Conservation (phyloP, 257 asterid genomes). For the Fraxinus cuspidata region DNA sequence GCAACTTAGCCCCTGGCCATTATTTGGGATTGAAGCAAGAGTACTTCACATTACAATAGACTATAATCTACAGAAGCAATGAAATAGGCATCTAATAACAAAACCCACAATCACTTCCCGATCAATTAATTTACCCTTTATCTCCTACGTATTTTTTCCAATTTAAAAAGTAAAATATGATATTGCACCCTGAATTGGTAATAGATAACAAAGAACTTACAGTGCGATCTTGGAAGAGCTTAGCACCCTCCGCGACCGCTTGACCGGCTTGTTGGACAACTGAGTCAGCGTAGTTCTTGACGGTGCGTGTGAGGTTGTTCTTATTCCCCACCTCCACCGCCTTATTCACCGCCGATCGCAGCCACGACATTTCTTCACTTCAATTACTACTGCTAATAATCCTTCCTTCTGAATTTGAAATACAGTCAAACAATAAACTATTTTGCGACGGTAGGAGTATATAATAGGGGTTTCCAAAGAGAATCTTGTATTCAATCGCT, state of each 20-base stretch:
- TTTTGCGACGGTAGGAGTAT: not conserved
- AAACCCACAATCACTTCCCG: not conserved
- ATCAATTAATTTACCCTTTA: not conserved
- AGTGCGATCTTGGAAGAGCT: conserved; percentile 83
- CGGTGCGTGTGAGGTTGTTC: conserved; percentile 86
- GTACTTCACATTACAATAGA: not conserved
- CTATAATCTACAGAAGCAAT: not conserved
- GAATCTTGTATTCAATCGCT: not conserved
- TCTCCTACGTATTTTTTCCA: not conserved
- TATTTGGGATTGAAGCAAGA: not conserved
- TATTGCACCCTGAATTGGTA: conserved; percentile 6
- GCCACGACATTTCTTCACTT: conserved; percentile 71
- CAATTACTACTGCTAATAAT: not conserved
- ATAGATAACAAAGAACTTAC: conserved; percentile 35
- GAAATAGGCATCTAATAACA: too few species aligned
- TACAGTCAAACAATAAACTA: not conserved
- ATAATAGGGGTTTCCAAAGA: not conserved
- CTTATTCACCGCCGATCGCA: conserved; percentile 90
- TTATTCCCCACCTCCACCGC: conserved; percentile 98
- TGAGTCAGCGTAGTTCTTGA: conserved; percentile 82
- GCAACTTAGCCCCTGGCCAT: not conserved
- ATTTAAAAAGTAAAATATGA: conserved; percentile 12
- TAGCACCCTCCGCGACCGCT: conserved; percentile 96
- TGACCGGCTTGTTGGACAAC: conserved; percentile 98
- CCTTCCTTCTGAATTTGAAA: not conserved